Evolutionary conservation across 108 stramenopile genomes (phyloP).

Genomic region (Mediolabrus comicus): DNA sequence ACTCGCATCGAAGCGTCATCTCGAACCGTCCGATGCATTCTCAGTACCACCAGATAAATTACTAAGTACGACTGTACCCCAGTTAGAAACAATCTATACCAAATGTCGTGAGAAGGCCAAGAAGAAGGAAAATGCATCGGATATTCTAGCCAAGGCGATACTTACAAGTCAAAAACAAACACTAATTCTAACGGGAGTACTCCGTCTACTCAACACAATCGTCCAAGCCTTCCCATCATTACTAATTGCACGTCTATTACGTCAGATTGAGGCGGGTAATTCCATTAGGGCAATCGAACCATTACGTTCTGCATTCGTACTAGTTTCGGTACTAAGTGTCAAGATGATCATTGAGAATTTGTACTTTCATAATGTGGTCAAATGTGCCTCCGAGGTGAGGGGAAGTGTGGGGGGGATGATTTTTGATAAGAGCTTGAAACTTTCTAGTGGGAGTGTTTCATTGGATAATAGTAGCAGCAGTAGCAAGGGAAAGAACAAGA

Average conservation of each 20-base stretch:
- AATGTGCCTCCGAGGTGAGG: conserved; percentile 68
- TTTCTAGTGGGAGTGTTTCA: conserved; percentile 52
- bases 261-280: conserved; percentile 63
- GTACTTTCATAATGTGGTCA: conserved; percentile 83
- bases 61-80: conserved; percentile 45
- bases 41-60: conserved; percentile 22
- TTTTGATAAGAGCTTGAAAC: conserved; percentile 81
- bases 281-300: conserved; percentile 38
- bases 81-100: conserved; percentile 23
- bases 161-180: conserved; percentile 44
- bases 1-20: conserved; percentile 42
- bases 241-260: conserved; percentile 65
- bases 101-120: conserved; percentile 15
- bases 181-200: conserved; percentile 54
- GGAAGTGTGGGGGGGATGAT: conserved; percentile 70
- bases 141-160: conserved; percentile 54
- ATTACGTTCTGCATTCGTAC: conserved; percentile 42
- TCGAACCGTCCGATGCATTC: conserved; percentile 66
- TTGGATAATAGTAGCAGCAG: not conserved
- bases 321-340: conserved; percentile 54
- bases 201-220: conserved; percentile 67
- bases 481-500: conserved; percentile 5
- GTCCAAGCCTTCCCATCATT: conserved; percentile 77
- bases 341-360: conserved; percentile 91
- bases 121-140: conserved; percentile 43